phyloP scores from a whole-genome alignment of 2,329 filamentous ascomycete genomes.

The Trichocomaceae sp. region DNA sequence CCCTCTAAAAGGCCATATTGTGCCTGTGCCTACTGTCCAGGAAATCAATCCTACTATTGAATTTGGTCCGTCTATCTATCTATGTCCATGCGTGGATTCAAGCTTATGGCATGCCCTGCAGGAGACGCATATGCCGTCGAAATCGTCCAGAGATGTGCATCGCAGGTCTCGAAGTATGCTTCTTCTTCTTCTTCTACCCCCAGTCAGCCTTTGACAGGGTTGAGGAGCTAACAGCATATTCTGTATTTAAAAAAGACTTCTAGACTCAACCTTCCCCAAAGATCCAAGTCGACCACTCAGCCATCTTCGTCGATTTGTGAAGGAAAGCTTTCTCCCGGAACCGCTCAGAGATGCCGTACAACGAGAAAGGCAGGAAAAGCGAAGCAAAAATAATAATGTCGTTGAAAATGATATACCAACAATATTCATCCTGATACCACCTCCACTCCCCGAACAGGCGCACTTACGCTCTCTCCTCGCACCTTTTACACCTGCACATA shows the following conservation, averaged over 20 bases:
- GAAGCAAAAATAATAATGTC: neutral
- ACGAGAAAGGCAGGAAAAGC: neutral
- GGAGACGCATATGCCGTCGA: constrained; percentile 40
- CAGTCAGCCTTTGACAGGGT: too few relatives aligned
- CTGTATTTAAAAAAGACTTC: too few relatives aligned
- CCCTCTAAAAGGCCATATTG: constrained; percentile 30
- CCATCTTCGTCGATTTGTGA: constrained; percentile 39
- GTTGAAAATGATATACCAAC: constrained; percentile 19
- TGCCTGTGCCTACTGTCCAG: constrained; percentile 39
- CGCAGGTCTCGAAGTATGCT: constrained; percentile 38
- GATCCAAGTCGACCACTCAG: constrained; percentile 26
- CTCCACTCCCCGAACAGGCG: constrained; percentile 34
- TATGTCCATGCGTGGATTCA: neutral
- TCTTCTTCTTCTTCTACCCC: neutral
- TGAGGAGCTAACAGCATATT: too few relatives aligned
- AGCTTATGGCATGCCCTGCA: constrained; percentile 15
- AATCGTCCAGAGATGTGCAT: constrained; percentile 39
- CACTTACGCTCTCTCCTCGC: constrained; percentile 30
- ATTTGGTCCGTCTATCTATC: constrained; percentile 28
- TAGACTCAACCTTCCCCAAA: constrained; percentile 33
- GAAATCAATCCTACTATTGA: constrained; percentile 36
- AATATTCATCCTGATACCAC: constrained; percentile 37
- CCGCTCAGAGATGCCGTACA: constrained; percentile 16
- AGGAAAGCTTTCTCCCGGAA: constrained; percentile 29
- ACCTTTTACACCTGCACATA: constrained; percentile 23